Conservation (phyloP, 176 grass and related monocot species). For the Paspalum vaginatum region DNA sequence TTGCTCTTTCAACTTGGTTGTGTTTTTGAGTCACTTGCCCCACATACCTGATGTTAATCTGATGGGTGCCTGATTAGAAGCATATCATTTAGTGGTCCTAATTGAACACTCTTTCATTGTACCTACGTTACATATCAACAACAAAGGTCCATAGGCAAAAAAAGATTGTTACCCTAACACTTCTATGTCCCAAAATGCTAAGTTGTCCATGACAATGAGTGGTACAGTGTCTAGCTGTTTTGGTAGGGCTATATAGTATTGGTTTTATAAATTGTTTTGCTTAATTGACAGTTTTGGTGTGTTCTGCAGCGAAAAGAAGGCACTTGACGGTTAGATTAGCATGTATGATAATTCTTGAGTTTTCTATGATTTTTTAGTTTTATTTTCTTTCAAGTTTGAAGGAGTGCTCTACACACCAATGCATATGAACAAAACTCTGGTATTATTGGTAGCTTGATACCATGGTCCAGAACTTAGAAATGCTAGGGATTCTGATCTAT, state of each 20-base stretch:
- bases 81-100: constrained; percentile 2
- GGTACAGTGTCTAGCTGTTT: background rate
- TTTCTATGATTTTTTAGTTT: constrained; percentile 4
- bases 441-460: background rate
- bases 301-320: background rate
- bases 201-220: background rate
- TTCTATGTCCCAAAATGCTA: background rate
- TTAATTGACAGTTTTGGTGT: background rate
- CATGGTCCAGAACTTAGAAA: background rate
- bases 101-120: background rate
- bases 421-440: background rate
- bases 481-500: background rate
- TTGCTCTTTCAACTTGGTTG: background rate
- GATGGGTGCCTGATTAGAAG: background rate
- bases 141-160: background rate
- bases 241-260: background rate
- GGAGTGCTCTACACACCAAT: background rate
- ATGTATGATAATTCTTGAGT: background rate
- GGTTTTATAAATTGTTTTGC: background rate
- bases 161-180: background rate
- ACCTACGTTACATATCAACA: background rate
- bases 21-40: constrained; percentile 10
- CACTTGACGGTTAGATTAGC: background rate
- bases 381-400: constrained; percentile 13
- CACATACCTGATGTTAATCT: background rate